Evolutionary conservation across 345 rosid species (phyloP).

Genomic region (Eucalyptus pauciflora): DNA sequence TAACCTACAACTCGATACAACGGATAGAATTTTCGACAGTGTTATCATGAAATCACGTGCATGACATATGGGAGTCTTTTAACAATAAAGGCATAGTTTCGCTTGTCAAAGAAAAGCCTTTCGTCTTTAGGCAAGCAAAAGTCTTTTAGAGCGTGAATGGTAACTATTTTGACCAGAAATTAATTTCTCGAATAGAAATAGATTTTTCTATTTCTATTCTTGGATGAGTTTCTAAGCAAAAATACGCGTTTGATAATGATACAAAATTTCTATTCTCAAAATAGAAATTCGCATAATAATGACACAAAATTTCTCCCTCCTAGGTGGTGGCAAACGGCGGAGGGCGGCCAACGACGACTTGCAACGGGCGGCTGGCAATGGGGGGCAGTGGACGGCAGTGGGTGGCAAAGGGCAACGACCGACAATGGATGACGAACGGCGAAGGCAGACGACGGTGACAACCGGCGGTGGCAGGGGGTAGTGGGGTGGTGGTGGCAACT

Average conservation of each 20-base stretch:
- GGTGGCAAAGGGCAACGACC: rapidly evolving
- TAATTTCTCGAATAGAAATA: rapidly evolving
- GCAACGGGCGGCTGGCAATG: rapidly evolving
- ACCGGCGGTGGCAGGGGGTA: rapidly evolving
- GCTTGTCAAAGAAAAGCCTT: not conserved
- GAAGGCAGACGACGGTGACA: rapidly evolving
- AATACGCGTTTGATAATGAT: rapidly evolving
- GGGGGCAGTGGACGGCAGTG: rapidly evolving
- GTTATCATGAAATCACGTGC: not conserved
- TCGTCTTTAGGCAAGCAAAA: not conserved
- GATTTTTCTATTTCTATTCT: no score
- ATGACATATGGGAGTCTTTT: not conserved
- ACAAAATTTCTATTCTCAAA: rapidly evolving
- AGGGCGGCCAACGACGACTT: rapidly evolving
- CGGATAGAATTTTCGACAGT: not conserved
- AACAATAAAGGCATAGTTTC: not conserved
- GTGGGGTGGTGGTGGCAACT: no score
- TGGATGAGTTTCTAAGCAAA: no score
- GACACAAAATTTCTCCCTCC: no score
- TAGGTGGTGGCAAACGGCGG: rapidly evolving
- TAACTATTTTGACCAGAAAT: no score
- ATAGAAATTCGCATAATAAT: no score
- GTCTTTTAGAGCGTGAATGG: no score
- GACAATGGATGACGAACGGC: rapidly evolving
- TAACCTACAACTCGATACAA: not conserved